Conservation (phyloP, 495 filamentous ascomycete genomes). For the Penicillium lividum region DNA sequence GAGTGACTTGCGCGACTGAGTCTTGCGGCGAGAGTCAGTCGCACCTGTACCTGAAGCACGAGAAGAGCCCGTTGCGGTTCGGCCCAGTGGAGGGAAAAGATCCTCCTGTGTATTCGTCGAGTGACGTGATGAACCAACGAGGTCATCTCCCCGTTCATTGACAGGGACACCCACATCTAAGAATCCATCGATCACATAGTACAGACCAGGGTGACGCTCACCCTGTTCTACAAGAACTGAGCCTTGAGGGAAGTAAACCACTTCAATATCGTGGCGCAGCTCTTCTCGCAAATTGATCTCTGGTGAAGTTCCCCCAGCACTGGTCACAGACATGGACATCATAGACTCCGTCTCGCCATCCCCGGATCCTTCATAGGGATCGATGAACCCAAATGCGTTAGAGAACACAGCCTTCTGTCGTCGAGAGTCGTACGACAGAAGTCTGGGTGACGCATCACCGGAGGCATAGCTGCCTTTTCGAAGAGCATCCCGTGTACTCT, state of each 20-base stretch:
- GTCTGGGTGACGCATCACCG: conserved; percentile 77
- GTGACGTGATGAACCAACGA: conserved; percentile 38
- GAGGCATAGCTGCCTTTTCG: conserved; percentile 65
- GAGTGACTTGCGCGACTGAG: conserved; percentile 65
- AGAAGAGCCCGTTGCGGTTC: conserved; percentile 52
- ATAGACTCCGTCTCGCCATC: conserved; percentile 89
- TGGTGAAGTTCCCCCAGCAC: conserved; percentile 55
- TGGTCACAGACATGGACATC: conserved; percentile 63
- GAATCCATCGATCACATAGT: conserved; percentile 98
- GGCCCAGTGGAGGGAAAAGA: conserved; percentile 49
- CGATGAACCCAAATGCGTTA: conserved; percentile 94
- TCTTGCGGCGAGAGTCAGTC: conserved; percentile 49
- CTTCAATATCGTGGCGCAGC: conserved; percentile 89
- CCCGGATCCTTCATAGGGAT: conserved; percentile 76
- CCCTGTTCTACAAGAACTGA: conserved; percentile 97
- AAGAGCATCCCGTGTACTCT: conserved; percentile 58
- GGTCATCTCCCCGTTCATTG: conserved; percentile 51
- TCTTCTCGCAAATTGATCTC: conserved; percentile 65
- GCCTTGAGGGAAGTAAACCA: conserved; percentile 93
- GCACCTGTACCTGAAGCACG: conserved; percentile 33
- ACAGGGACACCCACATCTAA: conserved; percentile 82
- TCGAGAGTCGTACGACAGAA: conserved; percentile 82
- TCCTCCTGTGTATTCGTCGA: conserved; percentile 40
- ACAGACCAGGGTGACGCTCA: conserved; percentile 91
- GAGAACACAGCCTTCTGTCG: conserved; percentile 79